A percentile compares a stretch with the other conserved stretches of the same genome.
phyloP scores from a whole-genome alignment of 345 rosid genomes.

The Arabis hirsuta region DNA sequence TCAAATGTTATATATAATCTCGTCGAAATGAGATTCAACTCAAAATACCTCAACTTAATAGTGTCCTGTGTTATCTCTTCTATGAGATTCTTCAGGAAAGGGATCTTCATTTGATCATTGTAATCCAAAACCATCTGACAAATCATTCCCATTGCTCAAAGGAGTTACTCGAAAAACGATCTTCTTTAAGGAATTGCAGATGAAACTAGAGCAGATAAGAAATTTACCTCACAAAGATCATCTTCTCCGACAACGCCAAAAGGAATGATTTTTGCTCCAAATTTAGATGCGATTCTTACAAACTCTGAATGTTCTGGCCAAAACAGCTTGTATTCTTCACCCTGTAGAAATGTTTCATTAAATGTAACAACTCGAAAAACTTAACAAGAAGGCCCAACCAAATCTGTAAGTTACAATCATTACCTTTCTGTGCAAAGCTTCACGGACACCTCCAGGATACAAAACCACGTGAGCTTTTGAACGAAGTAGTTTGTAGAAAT shows the following conservation, averaged over 20 bases:
- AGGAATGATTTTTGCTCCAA: constrained; percentile 81
- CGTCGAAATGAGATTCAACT: no score
- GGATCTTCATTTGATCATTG: constrained; percentile 70
- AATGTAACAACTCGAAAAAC: neutral
- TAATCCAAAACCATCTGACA: constrained; percentile 58
- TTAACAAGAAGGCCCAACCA: constrained; percentile 24
- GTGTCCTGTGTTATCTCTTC: constrained; percentile 45
- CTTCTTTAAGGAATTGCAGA: neutral
- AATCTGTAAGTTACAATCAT: constrained; percentile 15
- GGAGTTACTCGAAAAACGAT: neutral
- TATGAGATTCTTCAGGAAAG: constrained; percentile 53
- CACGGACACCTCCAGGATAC: constrained; percentile 81
- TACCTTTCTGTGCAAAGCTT: constrained; percentile 74
- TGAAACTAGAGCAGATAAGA: constrained; percentile 3
- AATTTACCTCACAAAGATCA: constrained; percentile 59
- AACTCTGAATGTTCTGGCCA: constrained; percentile 83
- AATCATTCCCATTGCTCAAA: constrained; percentile 11
- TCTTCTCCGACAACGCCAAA: constrained; percentile 81
- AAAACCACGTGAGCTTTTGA: constrained; percentile 66
- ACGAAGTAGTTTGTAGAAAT: constrained; percentile 64
- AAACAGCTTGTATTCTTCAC: constrained; percentile 71
- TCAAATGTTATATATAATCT: constrained; percentile 13
- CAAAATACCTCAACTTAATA: constrained; percentile 52
- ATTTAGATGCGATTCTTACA: constrained; percentile 71
- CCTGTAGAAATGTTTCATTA: constrained; percentile 47